These are phyloP conservation scores for Penicillium decumbens DNA, from an alignment of 2,329 filamentous ascomycete species.

Conservation along the genomic window DNA sequence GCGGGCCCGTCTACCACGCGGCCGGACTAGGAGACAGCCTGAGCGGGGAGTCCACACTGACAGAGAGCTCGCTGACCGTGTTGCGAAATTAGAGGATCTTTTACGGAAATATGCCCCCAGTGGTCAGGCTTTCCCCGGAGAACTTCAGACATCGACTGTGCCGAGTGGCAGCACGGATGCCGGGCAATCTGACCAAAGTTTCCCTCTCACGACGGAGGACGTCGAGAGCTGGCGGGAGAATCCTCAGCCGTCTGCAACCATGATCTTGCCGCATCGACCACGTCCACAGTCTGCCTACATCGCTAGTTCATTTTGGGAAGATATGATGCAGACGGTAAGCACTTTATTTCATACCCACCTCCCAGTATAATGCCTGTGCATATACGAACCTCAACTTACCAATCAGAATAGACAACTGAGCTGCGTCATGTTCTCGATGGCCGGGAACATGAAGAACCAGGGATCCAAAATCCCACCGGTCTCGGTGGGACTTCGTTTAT, in stretches of 20 bases:
- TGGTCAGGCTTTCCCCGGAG: not conserved
- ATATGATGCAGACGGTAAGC: slow-evolving; percentile 26
- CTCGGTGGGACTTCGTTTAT: slow-evolving; percentile 15
- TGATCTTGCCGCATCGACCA: slow-evolving; percentile 9
- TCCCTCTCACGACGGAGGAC: slow-evolving; percentile 4
- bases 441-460: slow-evolving; percentile 14
- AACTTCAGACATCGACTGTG: not conserved
- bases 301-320: slow-evolving; percentile 25
- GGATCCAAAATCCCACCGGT: slow-evolving; percentile 1
- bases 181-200: not conserved
- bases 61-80: slow-evolving; percentile 20
- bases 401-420: slow-evolving; percentile 14
- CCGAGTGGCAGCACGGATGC: not conserved
- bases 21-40: slow-evolving; percentile 22
- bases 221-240: slow-evolving; percentile 7
- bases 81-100: slow-evolving; percentile 25
- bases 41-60: slow-evolving; percentile 12
- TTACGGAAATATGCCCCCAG: slow-evolving; percentile 16
- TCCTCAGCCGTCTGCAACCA: not conserved
- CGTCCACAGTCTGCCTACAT: slow-evolving; percentile 17
- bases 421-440: slow-evolving; percentile 21
- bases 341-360: not conserved
- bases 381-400: not conserved
- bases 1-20: slow-evolving; percentile 31
- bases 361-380: not conserved